These are phyloP conservation scores for Globisporangium recalcitrans DNA, from an alignment of 352 stramenopile genomes.

Conservation along the genomic window DNA sequence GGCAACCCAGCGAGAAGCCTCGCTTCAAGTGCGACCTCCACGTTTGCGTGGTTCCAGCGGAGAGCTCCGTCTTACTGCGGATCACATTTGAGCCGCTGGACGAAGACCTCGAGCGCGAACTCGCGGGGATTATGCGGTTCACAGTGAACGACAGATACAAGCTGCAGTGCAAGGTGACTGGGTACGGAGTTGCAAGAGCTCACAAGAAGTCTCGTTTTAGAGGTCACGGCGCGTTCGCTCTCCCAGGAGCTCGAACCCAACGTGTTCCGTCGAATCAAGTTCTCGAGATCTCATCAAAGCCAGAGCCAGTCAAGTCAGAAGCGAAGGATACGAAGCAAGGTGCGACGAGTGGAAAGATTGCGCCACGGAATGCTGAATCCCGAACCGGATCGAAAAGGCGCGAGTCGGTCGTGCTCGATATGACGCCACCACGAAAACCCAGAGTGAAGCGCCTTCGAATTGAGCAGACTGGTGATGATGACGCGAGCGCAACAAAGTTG, in stretches of 20 bases:
- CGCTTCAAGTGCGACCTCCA: constrained; percentile 74
- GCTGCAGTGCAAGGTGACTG: constrained; percentile 45
- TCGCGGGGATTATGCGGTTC: constrained; percentile 49
- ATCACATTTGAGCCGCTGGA: constrained; percentile 58
- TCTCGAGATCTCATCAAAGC: constrained; percentile 8
- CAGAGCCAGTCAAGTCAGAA: background rate
- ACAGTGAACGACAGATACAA: constrained; percentile 57
- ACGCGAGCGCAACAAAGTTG: constrained; percentile 12
- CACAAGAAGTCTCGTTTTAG: constrained; percentile 24
- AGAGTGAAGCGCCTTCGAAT: constrained; percentile 21
- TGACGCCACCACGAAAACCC: constrained; percentile 31
- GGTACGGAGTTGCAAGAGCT: constrained; percentile 20
- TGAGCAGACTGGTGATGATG: constrained; percentile 7
- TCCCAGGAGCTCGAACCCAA: background rate
- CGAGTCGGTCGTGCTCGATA: constrained; percentile 33
- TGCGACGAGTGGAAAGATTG: constrained; percentile 9
- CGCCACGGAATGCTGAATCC: background rate
- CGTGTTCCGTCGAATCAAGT: background rate
- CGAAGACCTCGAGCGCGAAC: constrained; percentile 33
- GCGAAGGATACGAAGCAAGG: background rate
- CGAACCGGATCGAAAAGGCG: constrained; percentile 23
- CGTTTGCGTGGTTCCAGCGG: constrained; percentile 57
- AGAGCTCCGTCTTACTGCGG: constrained; percentile 44
- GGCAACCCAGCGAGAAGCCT: constrained; percentile 17
- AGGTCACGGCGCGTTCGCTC: constrained; percentile 13